Base-by-base conservation (phyloP, 352 stramenopile genomes). In the Pythium periplocum region DNA sequence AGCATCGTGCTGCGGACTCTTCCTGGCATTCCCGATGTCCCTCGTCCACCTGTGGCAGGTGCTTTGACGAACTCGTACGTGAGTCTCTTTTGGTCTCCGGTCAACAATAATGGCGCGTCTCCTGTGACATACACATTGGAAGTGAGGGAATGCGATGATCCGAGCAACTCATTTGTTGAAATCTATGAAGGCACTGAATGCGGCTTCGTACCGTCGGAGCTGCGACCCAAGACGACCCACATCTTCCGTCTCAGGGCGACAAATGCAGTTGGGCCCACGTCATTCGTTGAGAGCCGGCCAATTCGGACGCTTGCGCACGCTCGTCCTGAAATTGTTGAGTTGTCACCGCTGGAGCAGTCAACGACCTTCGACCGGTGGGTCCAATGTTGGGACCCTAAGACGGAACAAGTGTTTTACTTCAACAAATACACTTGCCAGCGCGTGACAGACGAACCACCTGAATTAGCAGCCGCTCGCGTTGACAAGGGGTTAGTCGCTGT, bases 361-460 rank as follows among this genome's bases (percentile, higher is more conserved):
- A 90, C 31, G 66, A 86, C 55, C 53, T 95, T 75, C 44, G 71
- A 87, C 46, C 72, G 72, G 0, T 96, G 86, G 86, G 73, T 94
- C 7, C 82, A 91, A 55, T 96, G 84, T 67, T 96, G 86, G 86
- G 86, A 96, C 38, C 72, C 72, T 36, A 87, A 85, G 57, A 73
- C 81, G 6, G 83, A 95, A 56, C 69, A 90, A 53, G 77, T 93
- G 0, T 96, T 96, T 59, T 96, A 85, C 64, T 96, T 94, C 66
- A 92, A 96, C 65, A 86, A 86, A 60, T 89, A 82, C 33, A 90
- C 80, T 3, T 83, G 75, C 37, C 78, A 90, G 54, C 78, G 73
- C 10, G 78, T 86, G 36, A 83, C 64, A 0, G 66, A 83, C 3
- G 78, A 90, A 43, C 77, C 78, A 12, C 58, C 40, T 6, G 82